These are phyloP conservation scores for Paramecium sonneborni DNA, from an alignment of 73 alveolate species.

Conservation along the genomic window DNA sequence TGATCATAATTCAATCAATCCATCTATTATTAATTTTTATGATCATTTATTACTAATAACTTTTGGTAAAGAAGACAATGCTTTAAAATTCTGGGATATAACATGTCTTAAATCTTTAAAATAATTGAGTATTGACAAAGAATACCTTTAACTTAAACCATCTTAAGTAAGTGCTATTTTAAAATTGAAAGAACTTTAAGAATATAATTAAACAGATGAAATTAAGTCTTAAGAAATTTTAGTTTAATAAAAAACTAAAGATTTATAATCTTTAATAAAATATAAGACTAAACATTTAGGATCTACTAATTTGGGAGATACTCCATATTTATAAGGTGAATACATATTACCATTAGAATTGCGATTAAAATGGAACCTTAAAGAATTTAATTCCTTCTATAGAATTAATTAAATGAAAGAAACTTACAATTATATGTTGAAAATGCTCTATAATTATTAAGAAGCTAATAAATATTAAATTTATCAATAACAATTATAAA, in stretches of 20 bases:
- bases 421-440: not conserved
- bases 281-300: conserved; percentile 7
- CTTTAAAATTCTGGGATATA: conserved; percentile 24
- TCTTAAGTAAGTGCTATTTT: not conserved
- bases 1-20: conserved; percentile 22
- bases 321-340: not conserved
- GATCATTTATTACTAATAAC: conserved; percentile 16
- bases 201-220: not conserved
- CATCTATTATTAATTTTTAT: not conserved
- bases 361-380: conserved; percentile 10
- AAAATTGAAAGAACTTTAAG: not conserved
- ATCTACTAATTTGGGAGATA: not conserved
- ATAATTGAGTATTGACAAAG: not conserved
- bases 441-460: conserved; percentile 1
- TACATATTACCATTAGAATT: conserved; percentile 9
- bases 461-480: conserved; percentile 32
- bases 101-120: not conserved
- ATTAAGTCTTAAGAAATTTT: not conserved
- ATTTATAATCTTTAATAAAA: not conserved
- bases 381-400: not conserved
- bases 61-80: conserved; percentile 24
- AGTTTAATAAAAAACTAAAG: not conserved
- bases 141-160: not conserved
- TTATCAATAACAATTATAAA: not conserved
- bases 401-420: conserved; percentile 7